Percentiles rank a stretch among this genome's conserved stretches.
Conservation (phyloP, 2,329 filamentous ascomycete species). For the Pleoardoris graminearum region DNA sequence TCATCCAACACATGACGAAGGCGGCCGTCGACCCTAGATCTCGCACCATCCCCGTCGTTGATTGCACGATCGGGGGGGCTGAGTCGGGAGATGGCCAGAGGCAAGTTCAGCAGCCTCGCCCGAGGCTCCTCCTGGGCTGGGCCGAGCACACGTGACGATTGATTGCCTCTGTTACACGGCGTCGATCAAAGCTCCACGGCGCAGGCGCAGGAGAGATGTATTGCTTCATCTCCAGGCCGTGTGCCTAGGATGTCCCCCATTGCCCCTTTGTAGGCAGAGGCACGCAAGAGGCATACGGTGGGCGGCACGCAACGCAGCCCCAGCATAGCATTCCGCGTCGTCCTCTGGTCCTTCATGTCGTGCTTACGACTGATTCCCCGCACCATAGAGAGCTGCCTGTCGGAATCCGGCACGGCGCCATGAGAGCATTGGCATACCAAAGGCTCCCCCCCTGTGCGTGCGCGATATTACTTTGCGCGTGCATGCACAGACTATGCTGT, state of each 20-base stretch:
- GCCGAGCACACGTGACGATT: constrained; percentile 21
- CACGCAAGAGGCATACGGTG: not conserved
- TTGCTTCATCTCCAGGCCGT: constrained; percentile 1
- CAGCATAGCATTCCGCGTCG: not conserved
- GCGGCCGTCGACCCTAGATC: not conserved
- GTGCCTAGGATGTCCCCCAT: not conserved
- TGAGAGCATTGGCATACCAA: not conserved
- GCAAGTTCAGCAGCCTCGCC: not conserved
- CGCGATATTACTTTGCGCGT: constrained; percentile 14
- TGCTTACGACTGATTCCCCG: constrained; percentile 22
- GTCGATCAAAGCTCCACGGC: constrained; percentile 10
- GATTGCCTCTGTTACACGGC: constrained; percentile 29
- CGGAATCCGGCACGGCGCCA: constrained; percentile 3
- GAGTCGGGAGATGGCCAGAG: constrained; percentile 4
- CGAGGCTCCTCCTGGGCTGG: constrained; percentile 1
- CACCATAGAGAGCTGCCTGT: not conserved
- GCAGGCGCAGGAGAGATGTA: not conserved
- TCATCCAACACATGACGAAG: not conserved
- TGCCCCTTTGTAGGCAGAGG: not conserved
- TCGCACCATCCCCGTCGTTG: not conserved
- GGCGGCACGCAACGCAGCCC: constrained; percentile 12
- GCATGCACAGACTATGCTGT: constrained; percentile 30
- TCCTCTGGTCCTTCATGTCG: constrained; percentile 10
- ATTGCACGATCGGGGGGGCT: not conserved
- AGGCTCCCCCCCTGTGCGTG: constrained; percentile 19